A percentile compares a stretch with the other conserved stretches of the same genome.
Conservation (phyloP, 2,329 filamentous ascomycete genomes). For the Xylariomycetidae sp. region DNA sequence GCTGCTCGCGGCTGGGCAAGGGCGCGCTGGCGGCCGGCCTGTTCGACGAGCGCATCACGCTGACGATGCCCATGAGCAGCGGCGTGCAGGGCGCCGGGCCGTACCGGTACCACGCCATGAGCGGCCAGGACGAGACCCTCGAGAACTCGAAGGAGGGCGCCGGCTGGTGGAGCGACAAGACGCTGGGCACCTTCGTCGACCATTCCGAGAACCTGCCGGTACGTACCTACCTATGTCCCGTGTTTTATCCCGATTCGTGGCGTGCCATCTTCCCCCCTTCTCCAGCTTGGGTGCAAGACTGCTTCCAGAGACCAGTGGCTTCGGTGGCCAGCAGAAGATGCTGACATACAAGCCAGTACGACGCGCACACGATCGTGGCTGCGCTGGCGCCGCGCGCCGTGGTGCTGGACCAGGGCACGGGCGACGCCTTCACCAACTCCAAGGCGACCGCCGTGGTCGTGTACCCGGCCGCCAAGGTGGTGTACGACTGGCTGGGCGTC, state of each 20-base stretch:
- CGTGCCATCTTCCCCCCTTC: too few species aligned
- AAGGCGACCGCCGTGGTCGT: slow-evolving; percentile 44
- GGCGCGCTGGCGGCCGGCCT: slow-evolving; percentile 47
- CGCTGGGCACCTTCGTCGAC: slow-evolving; percentile 51
- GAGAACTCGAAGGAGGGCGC: slow-evolving; percentile 46
- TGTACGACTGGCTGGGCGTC: slow-evolving; percentile 48
- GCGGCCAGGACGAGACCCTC: slow-evolving; percentile 39
- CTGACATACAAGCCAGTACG: too few species aligned
- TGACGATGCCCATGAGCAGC: slow-evolving; percentile 51
- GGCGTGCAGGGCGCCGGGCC: slow-evolving; percentile 50
- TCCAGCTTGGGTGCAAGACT: too few species aligned
- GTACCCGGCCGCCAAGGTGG: slow-evolving; percentile 44
- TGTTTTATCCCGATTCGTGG: too few species aligned
- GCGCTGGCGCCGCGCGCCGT: slow-evolving; percentile 51
- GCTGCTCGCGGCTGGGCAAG: slow-evolving; percentile 49
- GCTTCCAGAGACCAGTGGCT: too few species aligned
- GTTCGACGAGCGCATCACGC: slow-evolving; percentile 44
- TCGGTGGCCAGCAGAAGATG: too few species aligned
- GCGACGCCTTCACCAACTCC: slow-evolving; percentile 41
- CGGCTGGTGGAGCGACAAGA: slow-evolving; percentile 49
- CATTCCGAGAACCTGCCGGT: slow-evolving; percentile 45
- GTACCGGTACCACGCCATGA: slow-evolving; percentile 42
- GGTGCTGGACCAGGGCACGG: slow-evolving; percentile 48
- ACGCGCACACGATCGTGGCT: slow-evolving; percentile 53
- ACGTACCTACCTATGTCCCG: too few species aligned